Base-by-base conservation (phyloP, 345 rosid genomes). In the Bruguiera sexangula region DNA sequence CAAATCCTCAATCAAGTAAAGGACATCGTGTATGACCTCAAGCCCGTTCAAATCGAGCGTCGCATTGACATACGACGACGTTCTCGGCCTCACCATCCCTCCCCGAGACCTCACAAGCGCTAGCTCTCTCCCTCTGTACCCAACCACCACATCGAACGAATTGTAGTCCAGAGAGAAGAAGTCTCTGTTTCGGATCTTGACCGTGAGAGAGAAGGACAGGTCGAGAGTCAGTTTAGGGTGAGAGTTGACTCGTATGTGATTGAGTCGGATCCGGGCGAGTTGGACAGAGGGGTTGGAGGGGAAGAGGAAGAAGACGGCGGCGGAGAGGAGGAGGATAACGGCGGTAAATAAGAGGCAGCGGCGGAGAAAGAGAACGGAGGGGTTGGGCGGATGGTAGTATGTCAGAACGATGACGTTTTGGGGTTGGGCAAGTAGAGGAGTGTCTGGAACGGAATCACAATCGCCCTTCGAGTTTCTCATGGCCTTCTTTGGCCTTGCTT, bases 1-100 rank as follows among this genome's bases (percentile, higher is more conserved):
- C 76, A 85, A 78, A 83, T 94, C 97, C 64, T 80, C 81, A 29
- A 91, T 82, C 87, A 91, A 83, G 77, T 91, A 88, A 82, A 91
- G 68, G 29, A 79, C 89, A 70, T 94, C 98, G 54, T 86, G 82
- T 30, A 87, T 73, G 52, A 94, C 77, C 82, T 86, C 85, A 13
- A 88, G 78, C 37, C 92, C 98, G 61, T 94, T 75, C 48, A 91
- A 81, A 62, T 86, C 93, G 22, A 94, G 95, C 32, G 87, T 82
- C 0, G 97, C 93, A 68, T 87, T 52, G 54, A 94, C 80, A 37
- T 84, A 89, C 46, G 92, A 89, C 62, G 84, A 80, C 69, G 83
- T 87, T 55, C 93, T 76, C 15, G 93, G 90, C 65, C 83, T 80
- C 52, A 94, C 64, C 57, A 66, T 75, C 27, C 86, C 93, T 11